Conservation (phyloP, 176 grass and related monocot species). For the Aegilops bicornis region DNA sequence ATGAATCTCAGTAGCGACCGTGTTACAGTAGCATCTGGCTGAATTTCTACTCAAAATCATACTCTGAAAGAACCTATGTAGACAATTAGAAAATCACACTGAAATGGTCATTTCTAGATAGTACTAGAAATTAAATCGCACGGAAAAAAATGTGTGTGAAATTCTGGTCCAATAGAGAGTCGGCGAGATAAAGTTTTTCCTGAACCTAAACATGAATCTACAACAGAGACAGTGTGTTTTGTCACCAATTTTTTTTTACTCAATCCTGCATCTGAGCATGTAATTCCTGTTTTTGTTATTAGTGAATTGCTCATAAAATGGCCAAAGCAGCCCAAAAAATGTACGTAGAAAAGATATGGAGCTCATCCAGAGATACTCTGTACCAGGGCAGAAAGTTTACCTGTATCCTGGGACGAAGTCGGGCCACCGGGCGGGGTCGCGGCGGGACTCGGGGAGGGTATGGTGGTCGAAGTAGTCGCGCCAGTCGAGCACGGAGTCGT, state of each 20-base stretch:
- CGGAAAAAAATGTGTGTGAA: not conserved
- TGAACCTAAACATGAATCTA: not conserved
- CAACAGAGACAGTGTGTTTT: not conserved
- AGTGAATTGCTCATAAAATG: not conserved
- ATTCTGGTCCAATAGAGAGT: not conserved
- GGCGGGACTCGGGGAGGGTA: constrained; percentile 70
- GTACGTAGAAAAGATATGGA: not conserved
- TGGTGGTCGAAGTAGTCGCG: constrained; percentile 97
- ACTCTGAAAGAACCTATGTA: not conserved
- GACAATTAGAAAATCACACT: not conserved
- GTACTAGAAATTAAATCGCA: not conserved
- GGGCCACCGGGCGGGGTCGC: constrained; percentile 73
- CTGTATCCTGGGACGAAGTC: constrained; percentile 81
- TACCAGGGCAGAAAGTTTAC: constrained; percentile 23
- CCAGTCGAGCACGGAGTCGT: constrained; percentile 90
- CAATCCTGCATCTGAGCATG: not conserved
- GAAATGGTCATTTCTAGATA: not conserved
- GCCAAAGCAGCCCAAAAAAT: not conserved
- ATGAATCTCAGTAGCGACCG: not conserved
- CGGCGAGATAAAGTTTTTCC: not conserved
- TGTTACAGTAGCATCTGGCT: not conserved
- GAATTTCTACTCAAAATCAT: not conserved
- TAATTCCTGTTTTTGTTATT: not conserved
- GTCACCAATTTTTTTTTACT: not conserved
- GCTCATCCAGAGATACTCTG: not conserved